Base-by-base conservation (phyloP, 345 rosid species). In the Bretschneidera sinensis region DNA sequence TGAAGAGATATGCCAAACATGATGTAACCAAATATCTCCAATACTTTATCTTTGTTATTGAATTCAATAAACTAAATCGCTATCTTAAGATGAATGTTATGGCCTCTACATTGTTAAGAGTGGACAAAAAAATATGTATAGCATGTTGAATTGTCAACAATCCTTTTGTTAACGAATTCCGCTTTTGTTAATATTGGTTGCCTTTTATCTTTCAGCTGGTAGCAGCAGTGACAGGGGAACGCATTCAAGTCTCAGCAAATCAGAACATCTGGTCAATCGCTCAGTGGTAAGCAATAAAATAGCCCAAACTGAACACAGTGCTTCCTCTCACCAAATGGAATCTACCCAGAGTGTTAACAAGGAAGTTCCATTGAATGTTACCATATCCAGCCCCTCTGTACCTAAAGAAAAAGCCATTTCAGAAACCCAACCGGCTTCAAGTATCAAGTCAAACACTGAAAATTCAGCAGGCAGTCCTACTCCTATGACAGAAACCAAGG, bases 221-320 rank as follows among this genome's bases (percentile, higher is more conserved):
- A 64, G 66, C 58, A 71, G 76, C 67, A 62, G 70, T 21, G 70
- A 75, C 11, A 53, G 58, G 11, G 72, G 66, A 62, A 75, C 73
- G 61, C 31, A 35, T 56, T 67, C 78, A 21, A 68, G 65, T 47
- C 43, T 20, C 43, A 59, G 34, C 7, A 49, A 8, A 20, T 54
- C n/a, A n/a, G 74, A 67, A 28, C 73, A 76, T 5, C 50, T 17
- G 48, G 47, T 16, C 51, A 51, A 65, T 55, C 43, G 49, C 43
- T 62, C 69, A 15, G 58, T 17, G 21, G 52, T 47, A 22, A 57
- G 28, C 45, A 54, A 48, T 18, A 17, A 22, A 24, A 78, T 56
- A 35, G 43, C 43, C 48, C 57, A 51, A 0, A 50, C 39, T 33
- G 73, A 70, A 24, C 70, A 51, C 54, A 59, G 51, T 47, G 68